Percentiles rank a stretch among this genome's conserved stretches.
Conservation (phyloP, 139 green algal species). For the Micractinium conductrix region DNA sequence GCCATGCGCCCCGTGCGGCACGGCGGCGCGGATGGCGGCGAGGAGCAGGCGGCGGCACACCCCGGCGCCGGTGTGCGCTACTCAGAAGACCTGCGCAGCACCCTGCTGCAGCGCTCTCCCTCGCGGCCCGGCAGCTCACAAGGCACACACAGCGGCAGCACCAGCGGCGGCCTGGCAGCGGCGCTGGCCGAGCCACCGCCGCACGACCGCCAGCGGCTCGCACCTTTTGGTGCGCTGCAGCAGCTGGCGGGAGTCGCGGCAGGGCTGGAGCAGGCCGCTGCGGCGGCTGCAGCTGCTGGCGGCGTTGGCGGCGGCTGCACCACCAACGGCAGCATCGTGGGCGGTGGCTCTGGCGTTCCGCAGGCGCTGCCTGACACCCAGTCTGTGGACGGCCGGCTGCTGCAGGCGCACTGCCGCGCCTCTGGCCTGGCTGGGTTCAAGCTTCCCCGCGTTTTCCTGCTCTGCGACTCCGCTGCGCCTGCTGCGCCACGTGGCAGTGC, state of each 20-base stretch:
- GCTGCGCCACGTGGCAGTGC: background rate
- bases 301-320: constrained; percentile 22
- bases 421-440: constrained; percentile 72
- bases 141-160: background rate
- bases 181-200: background rate
- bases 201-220: background rate
- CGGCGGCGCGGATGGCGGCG: too few species aligned
- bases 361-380: background rate
- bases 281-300: background rate
- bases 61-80: background rate
- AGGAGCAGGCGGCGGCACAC: background rate
- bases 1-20: background rate
- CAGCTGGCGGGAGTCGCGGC: background rate
- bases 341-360: background rate
- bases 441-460: constrained; percentile 56
- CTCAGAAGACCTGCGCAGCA: constrained; percentile 12
- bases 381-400: constrained; percentile 13
- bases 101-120: background rate
- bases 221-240: background rate
- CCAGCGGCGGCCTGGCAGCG: background rate
- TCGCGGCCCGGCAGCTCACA: background rate
- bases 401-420: constrained; percentile 62
- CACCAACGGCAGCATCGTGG: constrained; percentile 18
- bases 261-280: background rate
- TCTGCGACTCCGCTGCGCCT: background rate